Percentiles rank a stretch among this genome's conserved stretches.
Evolutionary conservation across 106 monocot species (phyloP).

Genomic region (Xerophyta viscosa): DNA sequence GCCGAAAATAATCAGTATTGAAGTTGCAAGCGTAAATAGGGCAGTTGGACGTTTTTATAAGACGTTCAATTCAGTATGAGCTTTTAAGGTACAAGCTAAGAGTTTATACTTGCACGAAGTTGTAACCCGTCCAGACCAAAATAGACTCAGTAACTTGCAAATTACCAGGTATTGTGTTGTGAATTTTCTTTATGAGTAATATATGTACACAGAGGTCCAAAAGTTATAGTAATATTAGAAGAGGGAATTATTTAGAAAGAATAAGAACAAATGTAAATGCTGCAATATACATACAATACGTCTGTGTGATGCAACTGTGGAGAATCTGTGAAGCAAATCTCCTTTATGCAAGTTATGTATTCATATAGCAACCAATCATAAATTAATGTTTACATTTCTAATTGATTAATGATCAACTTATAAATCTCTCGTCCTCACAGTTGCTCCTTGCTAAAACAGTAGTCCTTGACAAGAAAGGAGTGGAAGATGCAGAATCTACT

Average conservation of each 20-base stretch:
- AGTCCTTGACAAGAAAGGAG: conserved; percentile 25
- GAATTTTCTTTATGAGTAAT: too few species aligned
- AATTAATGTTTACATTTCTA: not conserved
- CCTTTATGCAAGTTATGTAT: not conserved
- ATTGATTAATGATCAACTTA: not conserved
- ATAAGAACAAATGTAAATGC: not conserved
- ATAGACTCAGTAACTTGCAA: too few species aligned
- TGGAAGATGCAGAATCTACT: conserved; percentile 24
- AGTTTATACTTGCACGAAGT: too few species aligned
- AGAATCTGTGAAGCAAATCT: not conserved
- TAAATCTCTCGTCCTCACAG: conserved; percentile 19
- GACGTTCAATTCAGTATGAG: too few species aligned
- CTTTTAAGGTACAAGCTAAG: too few species aligned
- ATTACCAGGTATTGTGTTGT: too few species aligned
- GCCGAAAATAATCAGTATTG: too few species aligned
- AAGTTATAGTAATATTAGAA: not conserved
- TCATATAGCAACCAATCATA: too few species aligned
- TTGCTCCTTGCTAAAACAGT: conserved; percentile 85
- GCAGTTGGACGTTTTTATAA: too few species aligned
- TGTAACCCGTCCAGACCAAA: too few species aligned
- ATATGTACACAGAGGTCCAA: too few species aligned
- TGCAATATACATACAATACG: not conserved
- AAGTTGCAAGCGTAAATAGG: too few species aligned
- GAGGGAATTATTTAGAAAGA: not conserved
- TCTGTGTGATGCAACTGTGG: not conserved